A percentile compares a stretch with the other conserved stretches of the same genome.
Evolutionary conservation across 169 alveolate species (phyloP).

Genomic region (Ichthyophthirius multifiliis): DNA sequence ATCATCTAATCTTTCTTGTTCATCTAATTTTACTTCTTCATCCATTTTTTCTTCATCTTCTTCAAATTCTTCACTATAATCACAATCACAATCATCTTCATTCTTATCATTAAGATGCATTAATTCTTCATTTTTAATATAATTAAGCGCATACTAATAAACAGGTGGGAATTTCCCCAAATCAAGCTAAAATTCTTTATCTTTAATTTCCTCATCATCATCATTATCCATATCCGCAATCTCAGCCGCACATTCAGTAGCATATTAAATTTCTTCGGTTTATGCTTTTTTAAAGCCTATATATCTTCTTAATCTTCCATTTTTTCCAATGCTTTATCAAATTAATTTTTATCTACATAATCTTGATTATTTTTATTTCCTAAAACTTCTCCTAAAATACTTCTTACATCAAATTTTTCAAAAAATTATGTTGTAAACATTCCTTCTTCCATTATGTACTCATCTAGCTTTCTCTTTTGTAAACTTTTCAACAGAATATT

Average conservation of each 20-base stretch:
- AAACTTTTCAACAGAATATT: slow-evolving; percentile 95
- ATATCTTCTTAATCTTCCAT: slow-evolving; percentile 63
- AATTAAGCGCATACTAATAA: slow-evolving; percentile 28
- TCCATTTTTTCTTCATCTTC: slow-evolving; percentile 27
- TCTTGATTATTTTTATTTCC: slow-evolving; percentile 33
- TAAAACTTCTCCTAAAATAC: slow-evolving; percentile 69
- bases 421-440: slow-evolving; percentile 86
- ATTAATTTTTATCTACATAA: slow-evolving; percentile 17
- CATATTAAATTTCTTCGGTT: slow-evolving; percentile 55
- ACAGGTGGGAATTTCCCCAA: slow-evolving; percentile 28
- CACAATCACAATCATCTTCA: not conserved
- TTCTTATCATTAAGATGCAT: slow-evolving; percentile 25
- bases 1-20: not conserved
- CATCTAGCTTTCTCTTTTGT: slow-evolving; percentile 96
- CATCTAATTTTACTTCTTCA: slow-evolving; percentile 23
- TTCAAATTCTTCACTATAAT: slow-evolving; percentile 28
- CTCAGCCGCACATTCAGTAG: slow-evolving; percentile 40
- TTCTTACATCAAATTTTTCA: slow-evolving; percentile 69
- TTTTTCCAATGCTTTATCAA: slow-evolving; percentile 40
- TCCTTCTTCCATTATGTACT: slow-evolving; percentile 97
- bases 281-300: slow-evolving; percentile 56
- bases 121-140: slow-evolving; percentile 32
- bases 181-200: slow-evolving; percentile 36
- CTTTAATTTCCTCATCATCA: slow-evolving; percentile 51
- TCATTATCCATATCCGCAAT: slow-evolving; percentile 53